These are phyloP conservation scores for Cyclospora cayetanensis DNA, from an alignment of 169 alveolate genomes.

Conservation along the genomic window DNA sequence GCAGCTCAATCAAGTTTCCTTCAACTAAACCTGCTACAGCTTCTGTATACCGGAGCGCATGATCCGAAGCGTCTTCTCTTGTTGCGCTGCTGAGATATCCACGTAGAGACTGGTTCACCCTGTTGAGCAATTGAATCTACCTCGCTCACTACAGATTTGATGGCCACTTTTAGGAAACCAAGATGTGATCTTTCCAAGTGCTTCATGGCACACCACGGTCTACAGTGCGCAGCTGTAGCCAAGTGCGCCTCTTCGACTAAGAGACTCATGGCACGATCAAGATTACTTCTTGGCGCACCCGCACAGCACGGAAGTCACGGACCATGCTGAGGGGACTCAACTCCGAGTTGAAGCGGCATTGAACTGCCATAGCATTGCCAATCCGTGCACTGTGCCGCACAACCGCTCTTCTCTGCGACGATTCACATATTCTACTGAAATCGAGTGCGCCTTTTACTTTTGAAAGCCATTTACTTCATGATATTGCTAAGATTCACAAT, in stretches of 20 bases:
- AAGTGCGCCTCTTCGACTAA: not conserved
- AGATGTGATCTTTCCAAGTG: not conserved
- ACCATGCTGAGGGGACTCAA: not conserved
- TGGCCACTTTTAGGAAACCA: not conserved
- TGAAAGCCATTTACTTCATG: not conserved
- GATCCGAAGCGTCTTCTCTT: not conserved
- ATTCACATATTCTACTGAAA: no score
- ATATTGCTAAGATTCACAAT: not conserved
- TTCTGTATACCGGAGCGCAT: no score
- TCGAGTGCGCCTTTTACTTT: not conserved
- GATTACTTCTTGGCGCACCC: not conserved
- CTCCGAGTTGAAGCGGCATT: no score
- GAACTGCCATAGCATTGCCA: no score
- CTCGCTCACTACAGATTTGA: not conserved
- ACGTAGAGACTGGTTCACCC: not conserved
- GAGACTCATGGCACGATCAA: not conserved
- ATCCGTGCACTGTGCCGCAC: no score
- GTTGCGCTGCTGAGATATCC: not conserved
- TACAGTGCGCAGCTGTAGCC: not conserved
- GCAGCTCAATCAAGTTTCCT: not conserved
- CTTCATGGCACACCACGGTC: not conserved
- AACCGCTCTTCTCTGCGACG: no score
- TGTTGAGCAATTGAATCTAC: not conserved
- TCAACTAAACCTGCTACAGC: not conserved
- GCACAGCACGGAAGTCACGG: not conserved